A percentile compares a stretch with the other conserved stretches of the same genome.
phyloP scores from a whole-genome alignment of 2,329 filamentous ascomycete species.

The Macroventuria anomochaeta region DNA sequence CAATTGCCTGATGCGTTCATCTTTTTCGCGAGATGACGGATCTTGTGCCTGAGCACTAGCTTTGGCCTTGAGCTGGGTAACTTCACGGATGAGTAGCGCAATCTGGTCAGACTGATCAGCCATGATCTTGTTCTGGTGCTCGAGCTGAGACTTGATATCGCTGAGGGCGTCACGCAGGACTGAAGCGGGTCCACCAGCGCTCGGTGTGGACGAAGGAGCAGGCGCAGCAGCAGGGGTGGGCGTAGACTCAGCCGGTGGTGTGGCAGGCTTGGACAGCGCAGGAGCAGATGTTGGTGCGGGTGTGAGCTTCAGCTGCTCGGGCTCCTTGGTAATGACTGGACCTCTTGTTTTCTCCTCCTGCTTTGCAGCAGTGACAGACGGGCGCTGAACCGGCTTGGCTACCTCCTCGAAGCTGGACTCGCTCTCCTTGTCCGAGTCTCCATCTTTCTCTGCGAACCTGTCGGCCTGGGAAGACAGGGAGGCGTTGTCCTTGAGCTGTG shows the following conservation, averaged over 20 bases:
- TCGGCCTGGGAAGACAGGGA: conserved; percentile 85
- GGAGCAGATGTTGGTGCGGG: conserved; percentile 45
- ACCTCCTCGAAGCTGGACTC: conserved; percentile 88
- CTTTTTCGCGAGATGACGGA: conserved; percentile 46
- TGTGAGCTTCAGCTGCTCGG: conserved; percentile 57
- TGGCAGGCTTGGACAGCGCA: conserved; percentile 44
- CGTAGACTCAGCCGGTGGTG: conserved; percentile 47
- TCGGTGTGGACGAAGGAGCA: conserved; percentile 46
- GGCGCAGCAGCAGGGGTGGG: conserved; percentile 49
- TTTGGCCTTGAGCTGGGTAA: conserved; percentile 73
- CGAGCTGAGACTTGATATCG: conserved; percentile 78
- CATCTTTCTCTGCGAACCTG: conserved; percentile 81
- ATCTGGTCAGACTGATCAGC: conserved; percentile 79
- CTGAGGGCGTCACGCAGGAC: conserved; percentile 70
- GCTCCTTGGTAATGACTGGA: conserved; percentile 41
- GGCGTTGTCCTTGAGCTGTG: conserved; percentile 79
- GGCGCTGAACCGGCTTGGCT: conserved; percentile 73
- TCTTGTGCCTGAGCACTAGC: conserved; percentile 55
- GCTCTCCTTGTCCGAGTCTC: conserved; percentile 67
- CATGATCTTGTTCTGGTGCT: conserved; percentile 79
- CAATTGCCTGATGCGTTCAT: conserved; percentile 50
- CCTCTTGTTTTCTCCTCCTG: conserved; percentile 51
- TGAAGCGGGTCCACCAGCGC: conserved; percentile 55
- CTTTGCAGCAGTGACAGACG: conserved; percentile 43
- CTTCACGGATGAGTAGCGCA: conserved; percentile 68